Percentiles rank a stretch among this genome's conserved stretches.
These are phyloP conservation scores for Amylostereum areolatum DNA, from an alignment of 1,284 basidiomycete genomes.

Conservation along the genomic window DNA sequence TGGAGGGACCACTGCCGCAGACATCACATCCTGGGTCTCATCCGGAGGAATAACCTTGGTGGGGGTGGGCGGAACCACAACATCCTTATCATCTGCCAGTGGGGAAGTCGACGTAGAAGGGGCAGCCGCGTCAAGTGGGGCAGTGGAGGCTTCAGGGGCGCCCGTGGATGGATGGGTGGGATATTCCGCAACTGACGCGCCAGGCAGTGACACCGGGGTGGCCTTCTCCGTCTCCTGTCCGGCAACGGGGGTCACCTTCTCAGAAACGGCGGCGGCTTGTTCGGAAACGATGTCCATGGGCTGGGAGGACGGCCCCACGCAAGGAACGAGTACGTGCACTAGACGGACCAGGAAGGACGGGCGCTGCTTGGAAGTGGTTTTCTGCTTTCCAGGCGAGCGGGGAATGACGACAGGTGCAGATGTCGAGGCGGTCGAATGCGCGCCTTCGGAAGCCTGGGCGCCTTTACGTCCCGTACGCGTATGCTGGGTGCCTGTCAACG, in stretches of 20 bases:
- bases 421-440: slow-evolving; percentile 26
- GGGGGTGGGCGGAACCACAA: slow-evolving; percentile 51
- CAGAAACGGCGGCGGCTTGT: slow-evolving; percentile 9
- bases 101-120: slow-evolving; percentile 3
- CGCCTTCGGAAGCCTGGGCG: slow-evolving; percentile 30
- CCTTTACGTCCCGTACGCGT: slow-evolving; percentile 28
- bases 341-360: slow-evolving; percentile 40
- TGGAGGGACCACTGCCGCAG: slow-evolving; percentile 64
- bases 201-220: slow-evolving; percentile 14
- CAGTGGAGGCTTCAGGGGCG: background rate
- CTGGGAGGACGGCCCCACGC: slow-evolving; percentile 37
- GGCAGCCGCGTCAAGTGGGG: slow-evolving; percentile 1
- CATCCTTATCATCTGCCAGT: slow-evolving; percentile 24
- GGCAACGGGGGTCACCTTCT: slow-evolving; percentile 10
- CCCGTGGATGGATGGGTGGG: background rate
- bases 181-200: slow-evolving; percentile 8
- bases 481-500: slow-evolving; percentile 27
- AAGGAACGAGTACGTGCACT: slow-evolving; percentile 43
- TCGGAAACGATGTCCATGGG: slow-evolving; percentile 12
- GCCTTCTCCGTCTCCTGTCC: slow-evolving; percentile 4
- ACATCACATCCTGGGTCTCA: slow-evolving; percentile 63
- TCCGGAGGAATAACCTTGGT: slow-evolving; percentile 34
- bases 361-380: slow-evolving; percentile 25
- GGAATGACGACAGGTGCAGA: slow-evolving; percentile 15
- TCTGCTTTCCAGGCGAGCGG: slow-evolving; percentile 19